Conservation (phyloP, 805 yeast genomes). For the Schizosaccharomyces pombe region DNA sequence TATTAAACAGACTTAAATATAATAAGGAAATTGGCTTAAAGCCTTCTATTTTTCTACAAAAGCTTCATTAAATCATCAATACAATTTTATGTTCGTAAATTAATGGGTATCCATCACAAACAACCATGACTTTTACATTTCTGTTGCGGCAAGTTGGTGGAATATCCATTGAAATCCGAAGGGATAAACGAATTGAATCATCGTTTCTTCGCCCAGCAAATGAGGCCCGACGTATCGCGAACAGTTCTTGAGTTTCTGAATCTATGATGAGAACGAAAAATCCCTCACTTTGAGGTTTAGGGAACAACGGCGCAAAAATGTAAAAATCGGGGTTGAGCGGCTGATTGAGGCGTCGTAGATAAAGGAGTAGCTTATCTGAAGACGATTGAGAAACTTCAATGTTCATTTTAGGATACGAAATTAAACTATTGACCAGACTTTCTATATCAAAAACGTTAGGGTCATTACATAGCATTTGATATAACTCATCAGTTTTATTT, state of each 20-base stretch:
- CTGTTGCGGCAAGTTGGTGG: background rate
- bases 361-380: conserved; percentile 22
- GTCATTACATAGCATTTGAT: conserved; percentile 5
- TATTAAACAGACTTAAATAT: no score
- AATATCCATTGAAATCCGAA: background rate
- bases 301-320: conserved; percentile 57
- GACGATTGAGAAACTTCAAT: conserved; percentile 13
- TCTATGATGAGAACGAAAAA: conserved; percentile 61
- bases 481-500: conserved; percentile 5
- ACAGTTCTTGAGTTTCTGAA: conserved; percentile 24
- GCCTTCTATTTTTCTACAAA: no score
- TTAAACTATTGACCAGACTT: background rate
- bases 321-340: conserved; percentile 29
- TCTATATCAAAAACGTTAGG: background rate
- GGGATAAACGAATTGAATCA: background rate
- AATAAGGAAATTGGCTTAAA: no score
- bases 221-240: conserved; percentile 3
- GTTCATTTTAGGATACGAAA: background rate
- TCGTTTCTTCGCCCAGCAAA: background rate
- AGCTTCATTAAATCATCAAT: no score
- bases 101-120: background rate
- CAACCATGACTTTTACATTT: background rate
- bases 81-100: background rate
- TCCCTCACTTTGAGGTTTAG: conserved; percentile 75
- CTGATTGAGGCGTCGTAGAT: conserved; percentile 29